phyloP scores from a whole-genome alignment of 345 rosid genomes.

The Diplotaxis tenuifolia region DNA sequence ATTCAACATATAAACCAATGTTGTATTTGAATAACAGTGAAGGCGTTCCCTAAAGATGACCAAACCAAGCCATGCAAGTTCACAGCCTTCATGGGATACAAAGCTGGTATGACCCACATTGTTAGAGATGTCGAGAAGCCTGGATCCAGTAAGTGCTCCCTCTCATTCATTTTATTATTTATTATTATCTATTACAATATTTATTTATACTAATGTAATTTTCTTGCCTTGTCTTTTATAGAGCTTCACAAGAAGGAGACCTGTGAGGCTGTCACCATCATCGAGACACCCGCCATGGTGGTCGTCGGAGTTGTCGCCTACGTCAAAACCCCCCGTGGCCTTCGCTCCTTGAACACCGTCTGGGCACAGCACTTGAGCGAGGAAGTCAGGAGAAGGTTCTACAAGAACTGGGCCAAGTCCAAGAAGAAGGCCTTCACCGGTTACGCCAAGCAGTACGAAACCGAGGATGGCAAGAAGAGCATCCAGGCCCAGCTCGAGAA shows the following conservation, averaged over 20 bases:
- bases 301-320: conserved; percentile 90
- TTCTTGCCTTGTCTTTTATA: neutral
- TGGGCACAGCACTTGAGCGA: conserved; percentile 96
- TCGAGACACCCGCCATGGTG: conserved; percentile 85
- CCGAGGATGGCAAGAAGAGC: neutral
- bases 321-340: conserved; percentile 74
- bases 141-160: conserved; percentile 65
- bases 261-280: conserved; percentile 79
- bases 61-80: conserved; percentile 74
- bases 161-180: neutral
- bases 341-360: conserved; percentile 71
- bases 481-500: neutral
- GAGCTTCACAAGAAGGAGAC: conserved; percentile 98
- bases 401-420: conserved; percentile 88
- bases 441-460: neutral
- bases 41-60: conserved; percentile 89
- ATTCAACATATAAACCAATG: neutral
- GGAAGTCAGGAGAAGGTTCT: conserved; percentile 81
- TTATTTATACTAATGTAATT: neutral
- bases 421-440: conserved; percentile 79
- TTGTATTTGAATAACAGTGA: conserved; percentile 47
- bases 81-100: conserved; percentile 86
- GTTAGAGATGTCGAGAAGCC: conserved; percentile 89
- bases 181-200: neutral
- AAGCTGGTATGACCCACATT: conserved; percentile 95